Evolutionary conservation across 2,329 filamentous ascomycete species (phyloP), one percentile per base, ranked within the genome.

Genomic region (Ceratocystis colombiana): DNA sequence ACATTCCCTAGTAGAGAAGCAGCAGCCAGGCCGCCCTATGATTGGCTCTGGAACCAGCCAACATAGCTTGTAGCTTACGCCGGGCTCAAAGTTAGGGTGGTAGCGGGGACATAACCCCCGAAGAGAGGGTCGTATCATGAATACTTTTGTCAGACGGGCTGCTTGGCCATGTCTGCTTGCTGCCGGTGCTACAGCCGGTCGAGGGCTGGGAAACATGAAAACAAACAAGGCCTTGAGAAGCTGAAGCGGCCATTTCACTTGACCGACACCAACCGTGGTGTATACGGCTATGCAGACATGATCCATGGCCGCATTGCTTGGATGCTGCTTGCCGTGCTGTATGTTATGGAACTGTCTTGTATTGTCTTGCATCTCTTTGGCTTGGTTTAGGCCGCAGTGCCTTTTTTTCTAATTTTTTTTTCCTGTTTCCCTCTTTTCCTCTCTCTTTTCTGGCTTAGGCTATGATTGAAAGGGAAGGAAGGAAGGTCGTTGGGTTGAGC

Each of bases 321-420:
- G 46, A 50, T 22, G 46, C 22, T 50, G 46, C 46, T 50, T 50
- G 46, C 46, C 46, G 46, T 20, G 17, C 22, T n/a, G 22, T 50
- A 22, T 50, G 46, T 50, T 50, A 50, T 50, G 46, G 46, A 50
- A 22, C n/a, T 50, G 46, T 50, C 46, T 50, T 50, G 46, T 22
- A 50, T 50, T 50, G 46, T 50, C 46, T 50, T 50, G 46, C 15
- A 22, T 10, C 22, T 50, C 45, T 50, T 48, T n/a, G 5, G 2
- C 46, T 20, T 48, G 46, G 17, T 2, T 48, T 50, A 22, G 46
- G 46, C 46, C 46, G 46, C 46, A 48, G 17, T 20, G 45, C 7
- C n/a, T 20, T 48, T 48, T 17, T 17, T 20, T n/a, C 5, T 20
- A n/a, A 7, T 10, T 3, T 37, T 10, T 10, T 12, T 12, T 37